Base-by-base conservation (phyloP, 352 stramenopile species). In the Phytophthora kernoviae region DNA sequence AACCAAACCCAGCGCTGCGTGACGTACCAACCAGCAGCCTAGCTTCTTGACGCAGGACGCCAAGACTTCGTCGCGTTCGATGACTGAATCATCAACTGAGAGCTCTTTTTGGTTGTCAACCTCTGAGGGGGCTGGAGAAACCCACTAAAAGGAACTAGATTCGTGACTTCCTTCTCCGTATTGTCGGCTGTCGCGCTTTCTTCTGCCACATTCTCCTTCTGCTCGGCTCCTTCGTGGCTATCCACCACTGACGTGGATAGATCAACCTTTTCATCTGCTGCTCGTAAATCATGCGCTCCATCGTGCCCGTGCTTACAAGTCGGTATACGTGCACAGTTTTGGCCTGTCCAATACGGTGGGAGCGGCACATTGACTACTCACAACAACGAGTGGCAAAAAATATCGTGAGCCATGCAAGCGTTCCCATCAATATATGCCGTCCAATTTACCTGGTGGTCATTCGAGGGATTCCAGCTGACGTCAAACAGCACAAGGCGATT, bases 271-370 rank as follows among this genome's bases (percentile, higher is more conserved):
- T 94, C 68, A 90, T 88, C 60, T 97, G 90, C 65, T 95, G 88
- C 53, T 94, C 81, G 66, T 95, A 96, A 53, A 97, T 96, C 73
- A 92, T 96, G 26, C 91, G 80, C 75, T 98, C 93, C 72, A 98
- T 96, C 14, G 93, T 98, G 15, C 90, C 91, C 15, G 87, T 91
- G 49, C 89, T 92, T 34, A 98, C 90, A 21, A 98, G 82, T n/a
- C 91, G 71, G 59, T 98, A 98, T 24, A 98, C 90, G 39, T 96
- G 87, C 17, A 98, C 91, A 17, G 81, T 81, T 64, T 97, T 97
- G 4, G 68, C 75, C 58, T 94, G 86, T 21, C 92, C 92, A 47
- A 97, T 96, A 21, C 92, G 90, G 53, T 97, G 93, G 30, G 83
- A 96, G 34, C 92, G 87, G 58, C 90, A 97, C 90, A 97, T 97